These are phyloP conservation scores for Tylopilus subfusipes DNA, from an alignment of 768 basidiomycete species.

Conservation along the genomic window DNA sequence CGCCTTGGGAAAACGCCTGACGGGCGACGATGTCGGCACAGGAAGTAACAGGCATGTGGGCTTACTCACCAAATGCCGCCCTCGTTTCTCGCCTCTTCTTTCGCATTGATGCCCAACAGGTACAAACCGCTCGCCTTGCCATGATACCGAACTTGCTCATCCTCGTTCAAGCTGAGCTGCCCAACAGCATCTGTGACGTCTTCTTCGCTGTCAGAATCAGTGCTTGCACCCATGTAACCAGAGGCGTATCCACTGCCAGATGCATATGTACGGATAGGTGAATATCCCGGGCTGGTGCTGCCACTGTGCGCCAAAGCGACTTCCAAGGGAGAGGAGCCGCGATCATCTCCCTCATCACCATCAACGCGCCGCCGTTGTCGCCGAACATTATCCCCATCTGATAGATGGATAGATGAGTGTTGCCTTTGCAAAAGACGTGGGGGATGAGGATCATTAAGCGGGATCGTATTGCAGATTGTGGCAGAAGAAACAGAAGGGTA, in stretches of 20 bases:
- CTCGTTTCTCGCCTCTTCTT: conserved; percentile 63
- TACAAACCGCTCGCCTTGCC: conserved; percentile 82
- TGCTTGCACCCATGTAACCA: conserved; percentile 30
- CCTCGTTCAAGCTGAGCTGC: conserved; percentile 84
- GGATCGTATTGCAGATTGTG: conserved; percentile 3
- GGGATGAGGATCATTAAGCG: conserved; percentile 14
- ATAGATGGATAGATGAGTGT: conserved; percentile 10
- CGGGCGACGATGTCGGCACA: conserved; percentile 10
- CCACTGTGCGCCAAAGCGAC: conserved; percentile 6
- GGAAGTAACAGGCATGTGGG: conserved; percentile 6
- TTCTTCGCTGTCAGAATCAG: conserved; percentile 38
- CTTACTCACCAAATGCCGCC: conserved; percentile 70
- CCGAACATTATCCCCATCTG: conserved; percentile 34
- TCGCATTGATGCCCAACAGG: conserved; percentile 59
- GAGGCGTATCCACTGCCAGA: conserved; percentile 20
- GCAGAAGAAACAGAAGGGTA: not conserved
- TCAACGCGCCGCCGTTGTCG: conserved; percentile 50
- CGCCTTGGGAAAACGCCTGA: conserved; percentile 79
- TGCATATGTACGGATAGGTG: conserved; percentile 11
- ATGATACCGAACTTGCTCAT: conserved; percentile 81
- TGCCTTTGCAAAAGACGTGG: conserved; percentile 5
- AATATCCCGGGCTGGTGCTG: conserved; percentile 19
- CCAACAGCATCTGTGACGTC: conserved; percentile 70
- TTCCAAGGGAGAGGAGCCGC: conserved; percentile 7
- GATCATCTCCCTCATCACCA: conserved; percentile 7